Base-by-base conservation (phyloP, 73 alveolate species). In the Paramecium bursaria region DNA sequence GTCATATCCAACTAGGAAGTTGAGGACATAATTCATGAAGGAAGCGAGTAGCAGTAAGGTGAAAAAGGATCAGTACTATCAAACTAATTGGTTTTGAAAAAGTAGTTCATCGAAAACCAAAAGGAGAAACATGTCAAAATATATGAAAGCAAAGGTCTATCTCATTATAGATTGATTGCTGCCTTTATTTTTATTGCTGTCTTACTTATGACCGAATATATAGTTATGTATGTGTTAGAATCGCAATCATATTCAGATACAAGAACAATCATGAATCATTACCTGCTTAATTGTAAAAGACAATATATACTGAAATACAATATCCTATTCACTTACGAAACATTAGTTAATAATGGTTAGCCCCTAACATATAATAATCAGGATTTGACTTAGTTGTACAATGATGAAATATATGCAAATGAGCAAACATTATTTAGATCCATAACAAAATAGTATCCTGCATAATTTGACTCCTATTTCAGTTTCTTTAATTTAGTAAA, bases 151-250 rank as follows among this genome's bases (percentile, higher is more conserved):
- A 67, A 67, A 35, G 82, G 82, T 5, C 46, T 53, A 11, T 39
- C 82, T 0, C 82, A 67, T 39, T 67, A 67, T 26, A 21, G 26
- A 9, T 33, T 67, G 19, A 39, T 67, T 31, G 33, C 44, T 67
- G 19, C 82, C 15, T 67, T 67, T 42, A 67, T 33, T 21, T 67
- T 67, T 10, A 35, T 67, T 4, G 82, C 50, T 11, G 21, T 47
- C 0, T 22, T 67, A 17, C 27, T 67, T 11, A 67, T 67, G 82
- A 22, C 44, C 14, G 82, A 67, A 42, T 67, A 21, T 39, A 67
- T 67, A 3, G 82, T 67, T 1, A 67, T 67, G 82, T 67, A 67
- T 67, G 55, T 33, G 15, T 33, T 67, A 19, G 82, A 67, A 67
- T 33, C 33, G 19, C 22, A 67, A 67, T 67, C 53, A 15, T 39